phyloP scores from a whole-genome alignment of 352 stramenopile genomes.

The Pythium periplocum region DNA sequence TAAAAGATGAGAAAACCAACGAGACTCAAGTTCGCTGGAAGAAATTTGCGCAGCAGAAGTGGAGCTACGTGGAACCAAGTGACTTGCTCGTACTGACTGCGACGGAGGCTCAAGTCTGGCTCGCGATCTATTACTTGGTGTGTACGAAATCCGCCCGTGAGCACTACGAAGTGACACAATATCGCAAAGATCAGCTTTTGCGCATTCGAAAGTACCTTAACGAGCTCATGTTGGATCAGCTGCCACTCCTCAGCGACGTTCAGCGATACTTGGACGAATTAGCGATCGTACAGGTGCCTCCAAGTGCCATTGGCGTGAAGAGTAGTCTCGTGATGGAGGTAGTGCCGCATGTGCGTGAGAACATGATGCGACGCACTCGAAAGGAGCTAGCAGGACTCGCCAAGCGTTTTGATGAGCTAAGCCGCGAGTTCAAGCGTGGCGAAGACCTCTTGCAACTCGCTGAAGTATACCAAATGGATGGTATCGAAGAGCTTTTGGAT shows the following conservation, averaged over 20 bases:
- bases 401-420: conserved; percentile 37
- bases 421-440: conserved; percentile 31
- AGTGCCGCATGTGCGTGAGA: conserved; percentile 62
- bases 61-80: conserved; percentile 72
- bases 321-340: conserved; percentile 74
- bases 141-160: conserved; percentile 89
- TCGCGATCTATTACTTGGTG: conserved; percentile 93
- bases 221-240: conserved; percentile 92
- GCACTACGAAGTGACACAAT: conserved; percentile 93
- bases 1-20: conserved; percentile 14
- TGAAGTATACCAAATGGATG: conserved; percentile 77
- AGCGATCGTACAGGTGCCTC: conserved; percentile 82
- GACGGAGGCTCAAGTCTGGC: conserved; percentile 92
- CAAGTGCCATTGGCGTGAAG: conserved; percentile 15
- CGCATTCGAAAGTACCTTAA: conserved; percentile 94
- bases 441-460: conserved; percentile 65
- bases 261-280: conserved; percentile 95
- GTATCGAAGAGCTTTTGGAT: conserved; percentile 72
- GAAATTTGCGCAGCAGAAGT: conserved; percentile 93
- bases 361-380: conserved; percentile 40
- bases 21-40: conserved; percentile 69
- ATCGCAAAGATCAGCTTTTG: conserved; percentile 91
- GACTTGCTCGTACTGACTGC: conserved; percentile 92
- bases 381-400: conserved; percentile 34
- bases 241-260: conserved; percentile 92